phyloP scores from a whole-genome alignment of 768 basidiomycete genomes.

The Auriscalpium microsporum region DNA sequence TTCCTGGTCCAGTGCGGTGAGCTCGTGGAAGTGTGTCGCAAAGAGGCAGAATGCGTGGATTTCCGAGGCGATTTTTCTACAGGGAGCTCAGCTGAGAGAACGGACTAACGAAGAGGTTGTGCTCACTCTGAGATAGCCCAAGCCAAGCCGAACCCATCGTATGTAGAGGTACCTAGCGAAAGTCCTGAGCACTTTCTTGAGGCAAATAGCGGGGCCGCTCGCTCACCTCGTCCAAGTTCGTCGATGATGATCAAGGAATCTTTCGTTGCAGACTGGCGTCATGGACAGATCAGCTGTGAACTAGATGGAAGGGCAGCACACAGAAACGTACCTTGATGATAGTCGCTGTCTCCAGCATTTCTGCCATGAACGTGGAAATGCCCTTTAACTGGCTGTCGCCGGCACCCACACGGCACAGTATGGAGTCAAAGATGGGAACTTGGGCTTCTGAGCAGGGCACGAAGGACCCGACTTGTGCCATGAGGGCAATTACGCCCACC shows the following conservation, averaged over 20 bases:
- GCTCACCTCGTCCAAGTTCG: constrained; percentile 80
- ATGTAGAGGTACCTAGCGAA: constrained; percentile 77
- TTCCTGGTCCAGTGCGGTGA: constrained; percentile 86
- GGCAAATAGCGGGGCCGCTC: neutral
- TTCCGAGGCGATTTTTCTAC: constrained; percentile 84
- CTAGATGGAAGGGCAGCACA: neutral
- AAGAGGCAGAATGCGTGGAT: constrained; percentile 94
- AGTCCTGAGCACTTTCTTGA: neutral
- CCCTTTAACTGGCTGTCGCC: constrained; percentile 98
- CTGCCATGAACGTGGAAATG: constrained; percentile 98
- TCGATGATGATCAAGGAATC: constrained; percentile 97
- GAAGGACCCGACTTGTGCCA: constrained; percentile 94
- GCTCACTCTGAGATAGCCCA: constrained; percentile 97
- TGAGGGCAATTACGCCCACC: constrained; percentile 92
- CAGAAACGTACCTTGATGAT: constrained; percentile 67
- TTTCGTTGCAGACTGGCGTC: constrained; percentile 70
- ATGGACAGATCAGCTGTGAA: neutral
- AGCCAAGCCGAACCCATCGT: constrained; percentile 94
- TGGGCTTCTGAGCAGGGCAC: constrained; percentile 86
- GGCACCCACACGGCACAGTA: constrained; percentile 92
- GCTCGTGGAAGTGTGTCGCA: constrained; percentile 96
- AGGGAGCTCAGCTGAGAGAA: neutral
- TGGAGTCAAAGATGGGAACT: constrained; percentile 90
- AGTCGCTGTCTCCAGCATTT: constrained; percentile 97
- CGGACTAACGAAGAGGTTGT: neutral